These are phyloP conservation scores for Talaromyces nanjingensis DNA, from an alignment of 495 filamentous ascomycete genomes.

Conservation along the genomic window DNA sequence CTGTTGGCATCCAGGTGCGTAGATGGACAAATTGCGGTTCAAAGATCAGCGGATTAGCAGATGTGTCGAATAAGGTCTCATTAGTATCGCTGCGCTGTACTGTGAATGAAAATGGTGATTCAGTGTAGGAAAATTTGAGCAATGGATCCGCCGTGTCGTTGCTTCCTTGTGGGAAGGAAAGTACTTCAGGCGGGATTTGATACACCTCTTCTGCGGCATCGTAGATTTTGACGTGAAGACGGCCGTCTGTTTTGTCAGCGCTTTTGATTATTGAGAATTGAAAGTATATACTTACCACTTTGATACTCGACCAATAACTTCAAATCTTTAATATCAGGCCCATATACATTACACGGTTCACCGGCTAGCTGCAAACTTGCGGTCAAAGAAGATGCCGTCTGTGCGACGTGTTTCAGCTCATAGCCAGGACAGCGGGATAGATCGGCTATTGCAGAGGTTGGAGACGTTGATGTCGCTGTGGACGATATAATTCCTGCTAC, in stretches of 20 bases:
- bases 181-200: slow-evolving; percentile 65
- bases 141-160: slow-evolving; percentile 22
- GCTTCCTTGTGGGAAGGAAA: slow-evolving; percentile 50
- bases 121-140: slow-evolving; percentile 38
- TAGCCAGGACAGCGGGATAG: slow-evolving; percentile 5
- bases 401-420: slow-evolving; percentile 25
- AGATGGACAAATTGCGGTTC: slow-evolving; percentile 54
- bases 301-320: slow-evolving; percentile 70
- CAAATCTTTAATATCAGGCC: slow-evolving; percentile 59
- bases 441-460: background rate
- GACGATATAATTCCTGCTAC: slow-evolving; percentile 6
- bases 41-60: slow-evolving; percentile 35
- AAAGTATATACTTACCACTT: slow-evolving; percentile 43
- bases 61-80: slow-evolving; percentile 43
- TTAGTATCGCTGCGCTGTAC: slow-evolving; percentile 46
- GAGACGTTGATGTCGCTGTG: background rate
- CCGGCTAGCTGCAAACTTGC: slow-evolving; percentile 65
- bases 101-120: slow-evolving; percentile 58
- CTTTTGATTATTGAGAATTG: background rate
- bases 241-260: slow-evolving; percentile 44
- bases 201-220: slow-evolving; percentile 67
- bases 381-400: slow-evolving; percentile 18
- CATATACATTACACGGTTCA: slow-evolving; percentile 62
- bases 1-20: slow-evolving; percentile 36
- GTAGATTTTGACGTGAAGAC: slow-evolving; percentile 78